These are phyloP conservation scores for Trypanosoma mega DNA, from an alignment of 208 protist species.

Conservation along the genomic window DNA sequence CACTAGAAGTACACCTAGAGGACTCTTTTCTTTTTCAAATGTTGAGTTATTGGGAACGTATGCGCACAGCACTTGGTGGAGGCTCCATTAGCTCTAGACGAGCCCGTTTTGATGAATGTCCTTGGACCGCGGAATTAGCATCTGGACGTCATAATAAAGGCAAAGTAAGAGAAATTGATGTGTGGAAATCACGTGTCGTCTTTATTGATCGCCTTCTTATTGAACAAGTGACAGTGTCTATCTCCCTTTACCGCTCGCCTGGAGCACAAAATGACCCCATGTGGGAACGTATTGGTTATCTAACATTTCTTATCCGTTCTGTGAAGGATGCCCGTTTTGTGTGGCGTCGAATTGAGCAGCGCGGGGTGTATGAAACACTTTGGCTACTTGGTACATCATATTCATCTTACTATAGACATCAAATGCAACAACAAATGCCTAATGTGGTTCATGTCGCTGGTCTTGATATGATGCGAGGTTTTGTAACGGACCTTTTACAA, in stretches of 20 bases:
- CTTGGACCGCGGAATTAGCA: background rate
- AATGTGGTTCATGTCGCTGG: slow-evolving; percentile 74
- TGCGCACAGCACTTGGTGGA: slow-evolving; percentile 21
- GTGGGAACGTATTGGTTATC: slow-evolving; percentile 53
- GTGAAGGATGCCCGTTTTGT: slow-evolving; percentile 66
- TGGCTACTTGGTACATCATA: slow-evolving; percentile 70
- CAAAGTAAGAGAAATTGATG: slow-evolving; percentile 11
- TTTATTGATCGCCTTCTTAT: slow-evolving; percentile 57
- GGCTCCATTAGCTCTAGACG: background rate
- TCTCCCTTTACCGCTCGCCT: slow-evolving; percentile 76
- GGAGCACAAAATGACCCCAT: slow-evolving; percentile 70
- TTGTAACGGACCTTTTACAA: slow-evolving; percentile 66
- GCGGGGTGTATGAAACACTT: slow-evolving; percentile 52
- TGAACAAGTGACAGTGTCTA: slow-evolving; percentile 59
- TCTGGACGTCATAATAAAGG: background rate
- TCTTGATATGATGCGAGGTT: slow-evolving; percentile 66
- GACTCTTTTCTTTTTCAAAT: slow-evolving; percentile 64
- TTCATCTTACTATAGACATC: slow-evolving; percentile 57
- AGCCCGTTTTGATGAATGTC: slow-evolving; percentile 1
- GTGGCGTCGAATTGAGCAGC: slow-evolving; percentile 61
- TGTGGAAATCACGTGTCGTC: slow-evolving; percentile 38
- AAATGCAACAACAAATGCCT: slow-evolving; percentile 58
- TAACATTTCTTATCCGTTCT: slow-evolving; percentile 69
- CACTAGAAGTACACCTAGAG: slow-evolving; percentile 70
- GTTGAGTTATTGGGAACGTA: slow-evolving; percentile 35